These are phyloP conservation scores for Melampsora americana DNA, from an alignment of 1,284 basidiomycete species.

Conservation along the genomic window DNA sequence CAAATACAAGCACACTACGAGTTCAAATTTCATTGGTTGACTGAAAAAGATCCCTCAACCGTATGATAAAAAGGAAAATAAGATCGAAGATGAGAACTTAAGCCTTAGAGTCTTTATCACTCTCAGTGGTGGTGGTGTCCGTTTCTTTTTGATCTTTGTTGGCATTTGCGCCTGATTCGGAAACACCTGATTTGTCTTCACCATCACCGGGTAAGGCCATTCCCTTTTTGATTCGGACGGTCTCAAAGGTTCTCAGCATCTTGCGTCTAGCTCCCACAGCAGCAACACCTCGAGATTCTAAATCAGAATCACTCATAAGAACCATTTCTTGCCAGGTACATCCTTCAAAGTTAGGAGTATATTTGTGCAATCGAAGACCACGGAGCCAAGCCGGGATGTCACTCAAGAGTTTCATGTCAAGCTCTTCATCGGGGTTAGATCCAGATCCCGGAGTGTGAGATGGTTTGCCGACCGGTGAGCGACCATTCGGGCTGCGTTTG, in stretches of 20 bases:
- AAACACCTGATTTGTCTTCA: constrained; percentile 4
- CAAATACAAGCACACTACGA: too few species aligned
- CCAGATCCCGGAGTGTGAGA: constrained; percentile 48
- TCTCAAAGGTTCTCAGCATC: constrained; percentile 64
- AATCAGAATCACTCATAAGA: constrained; percentile 76
- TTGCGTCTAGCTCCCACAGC: constrained; percentile 93
- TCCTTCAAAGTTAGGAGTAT: constrained; percentile 93
- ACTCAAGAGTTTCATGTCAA: constrained; percentile 77
- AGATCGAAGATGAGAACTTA: too few species aligned
- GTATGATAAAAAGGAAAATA: too few species aligned
- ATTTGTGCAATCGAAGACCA: constrained; percentile 84
- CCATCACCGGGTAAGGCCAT: constrained; percentile 49
- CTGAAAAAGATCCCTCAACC: too few species aligned
- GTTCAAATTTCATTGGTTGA: too few species aligned
- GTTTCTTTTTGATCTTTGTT: too few species aligned
- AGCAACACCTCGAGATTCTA: constrained; percentile 90
- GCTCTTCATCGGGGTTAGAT: constrained; percentile 66
- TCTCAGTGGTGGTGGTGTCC: too few species aligned
- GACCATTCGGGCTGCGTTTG: constrained; percentile 40
- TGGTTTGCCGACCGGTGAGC: constrained; percentile 23
- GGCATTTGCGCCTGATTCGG: not conserved
- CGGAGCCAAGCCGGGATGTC: constrained; percentile 92
- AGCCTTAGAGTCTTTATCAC: too few species aligned
- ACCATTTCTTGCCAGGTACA: constrained; percentile 94
- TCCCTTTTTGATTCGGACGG: constrained; percentile 53